These are phyloP conservation scores for Xanthoparmelia taractica DNA, from an alignment of 495 filamentous ascomycete species.

Conservation along the genomic window DNA sequence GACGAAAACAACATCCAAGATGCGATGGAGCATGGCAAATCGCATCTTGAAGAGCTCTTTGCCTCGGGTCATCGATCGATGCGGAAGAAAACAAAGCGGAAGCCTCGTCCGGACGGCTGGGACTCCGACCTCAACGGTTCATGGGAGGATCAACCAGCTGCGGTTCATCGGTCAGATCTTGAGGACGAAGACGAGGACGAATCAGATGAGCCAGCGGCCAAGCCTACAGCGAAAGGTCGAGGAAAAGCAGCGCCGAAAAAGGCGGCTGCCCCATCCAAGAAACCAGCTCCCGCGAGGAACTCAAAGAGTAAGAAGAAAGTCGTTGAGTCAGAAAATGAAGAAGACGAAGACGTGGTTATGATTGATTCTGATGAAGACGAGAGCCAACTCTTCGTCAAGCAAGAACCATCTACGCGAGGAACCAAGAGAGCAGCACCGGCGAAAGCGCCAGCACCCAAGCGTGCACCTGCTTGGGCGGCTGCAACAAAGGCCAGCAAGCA, in stretches of 20 bases:
- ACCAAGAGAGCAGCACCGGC: conserved; percentile 34
- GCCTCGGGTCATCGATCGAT: conserved; percentile 57
- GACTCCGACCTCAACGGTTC: conserved; percentile 76
- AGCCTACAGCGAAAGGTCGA: conserved; percentile 41
- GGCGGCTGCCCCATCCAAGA: conserved; percentile 36
- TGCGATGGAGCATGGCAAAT: conserved; percentile 64
- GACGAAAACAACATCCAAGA: conserved; percentile 60
- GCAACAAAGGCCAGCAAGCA: conserved; percentile 44
- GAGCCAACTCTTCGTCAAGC: conserved; percentile 47
- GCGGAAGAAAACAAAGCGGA: conserved; percentile 47
- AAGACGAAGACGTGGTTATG: conserved; percentile 58
- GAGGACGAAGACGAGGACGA: conserved; percentile 43
- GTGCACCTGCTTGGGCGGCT: conserved; percentile 35
- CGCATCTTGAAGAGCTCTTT: conserved; percentile 65
- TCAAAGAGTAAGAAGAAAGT: conserved; percentile 43
- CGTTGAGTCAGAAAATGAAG: conserved; percentile 53
- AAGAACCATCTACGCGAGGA: conserved; percentile 38
- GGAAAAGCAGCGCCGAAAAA: conserved; percentile 38
- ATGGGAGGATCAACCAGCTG: conserved; percentile 75
- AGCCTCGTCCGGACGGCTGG: conserved; percentile 73
- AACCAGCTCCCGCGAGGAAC: conserved; percentile 34
- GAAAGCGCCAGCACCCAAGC: conserved; percentile 33
- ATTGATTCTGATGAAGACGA: conserved; percentile 51
- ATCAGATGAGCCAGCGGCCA: conserved; percentile 28
- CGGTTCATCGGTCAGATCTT: conserved; percentile 51